Evolutionary conservation across 441 rosid species (phyloP).

Genomic region (Eutrema salsugineum): DNA sequence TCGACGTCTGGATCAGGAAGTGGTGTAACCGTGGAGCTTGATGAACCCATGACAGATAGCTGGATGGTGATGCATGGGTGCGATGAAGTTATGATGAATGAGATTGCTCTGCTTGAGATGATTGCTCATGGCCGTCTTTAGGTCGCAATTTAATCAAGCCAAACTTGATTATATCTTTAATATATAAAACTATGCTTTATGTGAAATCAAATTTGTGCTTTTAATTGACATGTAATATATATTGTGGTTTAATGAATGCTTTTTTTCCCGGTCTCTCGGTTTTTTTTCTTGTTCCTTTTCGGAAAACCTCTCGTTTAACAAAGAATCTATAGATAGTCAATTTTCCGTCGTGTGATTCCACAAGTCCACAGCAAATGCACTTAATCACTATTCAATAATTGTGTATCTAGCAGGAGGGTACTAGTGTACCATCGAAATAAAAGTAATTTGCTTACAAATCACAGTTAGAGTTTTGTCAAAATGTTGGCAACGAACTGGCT

Average conservation of each 20-base stretch:
- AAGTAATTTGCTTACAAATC: too few relatives aligned
- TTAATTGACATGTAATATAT: not conserved
- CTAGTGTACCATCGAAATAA: too few relatives aligned
- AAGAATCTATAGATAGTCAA: too few relatives aligned
- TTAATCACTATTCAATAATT: too few relatives aligned
- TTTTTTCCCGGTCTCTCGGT: not conserved
- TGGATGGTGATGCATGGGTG: conserved; percentile 36
- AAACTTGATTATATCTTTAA: not conserved
- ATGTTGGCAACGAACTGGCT: too few relatives aligned
- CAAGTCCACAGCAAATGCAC: too few relatives aligned
- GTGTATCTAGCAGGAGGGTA: too few relatives aligned
- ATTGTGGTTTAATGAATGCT: not conserved
- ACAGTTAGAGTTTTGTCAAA: too few relatives aligned
- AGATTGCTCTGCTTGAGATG: conserved; percentile 29
- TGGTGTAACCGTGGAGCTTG: conserved; percentile 14
- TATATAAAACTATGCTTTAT: not conserved
- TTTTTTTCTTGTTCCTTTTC: not conserved
- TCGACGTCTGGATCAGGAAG: not conserved
- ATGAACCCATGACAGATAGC: conserved; percentile 27
- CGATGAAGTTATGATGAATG: conserved; percentile 30
- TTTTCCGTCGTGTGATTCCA: too few relatives aligned
- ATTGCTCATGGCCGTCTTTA: conserved; percentile 24
- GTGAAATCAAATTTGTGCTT: not conserved
- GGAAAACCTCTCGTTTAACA: not conserved
- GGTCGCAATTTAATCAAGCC: not conserved